Conservation (phyloP, 306 rosid genomes). For the Corylus heterophylla region DNA sequence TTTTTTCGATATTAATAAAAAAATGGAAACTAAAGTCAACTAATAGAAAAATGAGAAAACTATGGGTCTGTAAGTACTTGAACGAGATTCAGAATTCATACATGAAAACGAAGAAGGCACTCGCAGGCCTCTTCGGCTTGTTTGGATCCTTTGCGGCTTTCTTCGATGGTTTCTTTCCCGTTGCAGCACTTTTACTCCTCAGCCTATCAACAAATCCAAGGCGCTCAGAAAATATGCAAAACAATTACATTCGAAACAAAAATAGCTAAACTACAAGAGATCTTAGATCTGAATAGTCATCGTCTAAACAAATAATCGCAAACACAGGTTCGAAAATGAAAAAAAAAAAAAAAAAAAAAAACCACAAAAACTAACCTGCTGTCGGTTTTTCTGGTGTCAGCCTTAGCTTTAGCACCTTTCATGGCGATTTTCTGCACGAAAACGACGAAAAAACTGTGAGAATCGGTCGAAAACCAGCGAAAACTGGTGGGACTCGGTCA, state of each 20-base stretch:
- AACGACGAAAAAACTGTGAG: constrained; percentile 5
- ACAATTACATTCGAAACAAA: too few relatives aligned
- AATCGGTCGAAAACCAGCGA: neutral
- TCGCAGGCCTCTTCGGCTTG: constrained; percentile 92
- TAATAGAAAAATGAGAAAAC: neutral
- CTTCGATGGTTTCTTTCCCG: constrained; percentile 55
- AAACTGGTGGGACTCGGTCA: constrained; percentile 9
- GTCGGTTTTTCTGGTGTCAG: constrained; percentile 48
- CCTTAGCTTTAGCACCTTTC: constrained; percentile 67
- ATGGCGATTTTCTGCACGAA: constrained; percentile 37
- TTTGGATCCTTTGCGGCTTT: constrained; percentile 89
- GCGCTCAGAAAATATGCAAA: too few relatives aligned
- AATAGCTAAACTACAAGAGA: neutral
- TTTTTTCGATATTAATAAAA: neutral
- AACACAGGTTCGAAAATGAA: neutral
- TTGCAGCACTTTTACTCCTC: constrained; percentile 69
- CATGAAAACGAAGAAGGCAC: constrained; percentile 97
- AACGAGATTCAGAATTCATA: constrained; percentile 8
- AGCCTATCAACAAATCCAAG: constrained; percentile 38
- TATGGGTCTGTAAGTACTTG: constrained; percentile 3
- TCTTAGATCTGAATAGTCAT: constrained; percentile 21
- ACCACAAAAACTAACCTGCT: constrained; percentile 40
- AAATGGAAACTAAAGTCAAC: too few relatives aligned
- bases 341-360: neutral
- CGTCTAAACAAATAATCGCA: neutral